Evolutionary conservation across 768 basidiomycete genomes (phyloP), one percentile per base, ranked within the genome.

Genomic region (Suillus occidentalis): DNA sequence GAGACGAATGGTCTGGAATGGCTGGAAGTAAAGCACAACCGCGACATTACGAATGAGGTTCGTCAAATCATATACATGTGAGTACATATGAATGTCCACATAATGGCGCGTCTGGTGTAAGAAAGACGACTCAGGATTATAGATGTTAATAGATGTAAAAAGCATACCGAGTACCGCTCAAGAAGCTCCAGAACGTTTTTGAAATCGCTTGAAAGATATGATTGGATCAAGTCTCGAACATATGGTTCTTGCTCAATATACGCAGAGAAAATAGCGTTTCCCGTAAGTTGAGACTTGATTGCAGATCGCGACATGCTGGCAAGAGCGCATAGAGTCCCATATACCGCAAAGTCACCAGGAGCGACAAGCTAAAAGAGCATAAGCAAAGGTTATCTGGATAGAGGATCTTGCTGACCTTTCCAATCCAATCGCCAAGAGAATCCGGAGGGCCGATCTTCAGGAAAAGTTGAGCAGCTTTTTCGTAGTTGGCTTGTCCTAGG

Each of bases 211-310:
- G 84, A 83, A 82, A 95, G 89, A 77, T 94, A 97, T 2, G 91
- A 86, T 66, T 92, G 90, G 62, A 95, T 79, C 50, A 97, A 84
- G 61, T 97, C 95, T 43, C 96, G 87, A 40, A 95, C 73, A 72
- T 95, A 95, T 0, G 90, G 88, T 73, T 95, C 93, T 68, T 92
- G 87, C 71, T 97, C 95, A 55, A 96, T 85, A 75, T 90, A 94
- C 31, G 85, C 79, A 13, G 87, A 82, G 71, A 97, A 94, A 10
- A 81, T 79, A 1, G 89, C 76, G 72, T 90, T 92, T 64, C 88
- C 89, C 37, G 94, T 76, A 5, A 91, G 76, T 69, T 85, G 84
- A 0, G 83, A 66, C 72, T 90, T 90, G 78, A 98, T 87, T 20
- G 85, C 82, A 0, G 84, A 81, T 7, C 97, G 86, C 6, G 86